Percentiles rank a stretch among this genome's conserved stretches.
Conservation (phyloP, 1,284 basidiomycete genomes). For the Trametes versicolor region DNA sequence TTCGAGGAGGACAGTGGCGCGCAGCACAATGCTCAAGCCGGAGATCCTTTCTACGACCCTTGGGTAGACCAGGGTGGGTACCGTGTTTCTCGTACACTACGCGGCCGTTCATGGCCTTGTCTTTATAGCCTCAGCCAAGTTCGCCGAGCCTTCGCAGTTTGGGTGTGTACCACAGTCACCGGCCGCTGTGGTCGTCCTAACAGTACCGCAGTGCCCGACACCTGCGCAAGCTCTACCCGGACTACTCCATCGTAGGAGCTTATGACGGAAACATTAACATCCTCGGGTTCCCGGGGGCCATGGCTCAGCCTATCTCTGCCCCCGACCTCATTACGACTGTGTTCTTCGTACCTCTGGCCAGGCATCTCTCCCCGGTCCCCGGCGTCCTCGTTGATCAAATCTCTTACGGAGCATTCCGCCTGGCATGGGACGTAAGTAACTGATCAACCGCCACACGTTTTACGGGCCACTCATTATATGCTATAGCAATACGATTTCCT, state of each 20-base stretch:
- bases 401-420: constrained; percentile 62
- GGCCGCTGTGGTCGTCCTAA: background rate
- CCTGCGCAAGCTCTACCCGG: constrained; percentile 67
- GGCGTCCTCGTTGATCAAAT: constrained; percentile 64
- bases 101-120: constrained; percentile 1
- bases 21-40: constrained; percentile 17
- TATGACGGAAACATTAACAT: constrained; percentile 57
- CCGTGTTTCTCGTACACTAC: background rate
- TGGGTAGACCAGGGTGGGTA: constrained; percentile 65
- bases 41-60: constrained; percentile 51
- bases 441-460: background rate
- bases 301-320: constrained; percentile 56
- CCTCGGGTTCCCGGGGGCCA: constrained; percentile 60
- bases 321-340: constrained; percentile 59
- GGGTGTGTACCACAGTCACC: constrained; percentile 49
- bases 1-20: constrained; percentile 48
- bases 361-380: constrained; percentile 52
- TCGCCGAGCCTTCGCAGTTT: constrained; percentile 53
- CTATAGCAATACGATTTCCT: constrained; percentile 57
- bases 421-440: constrained; percentile 66
- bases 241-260: constrained; percentile 66
- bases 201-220: constrained; percentile 53
- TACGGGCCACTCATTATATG: background rate
- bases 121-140: constrained; percentile 58
- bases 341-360: constrained; percentile 58